Percentiles rank a stretch among this genome's conserved stretches.
phyloP scores from a whole-genome alignment of 768 basidiomycete species.

The Gymnopilus junonius region DNA sequence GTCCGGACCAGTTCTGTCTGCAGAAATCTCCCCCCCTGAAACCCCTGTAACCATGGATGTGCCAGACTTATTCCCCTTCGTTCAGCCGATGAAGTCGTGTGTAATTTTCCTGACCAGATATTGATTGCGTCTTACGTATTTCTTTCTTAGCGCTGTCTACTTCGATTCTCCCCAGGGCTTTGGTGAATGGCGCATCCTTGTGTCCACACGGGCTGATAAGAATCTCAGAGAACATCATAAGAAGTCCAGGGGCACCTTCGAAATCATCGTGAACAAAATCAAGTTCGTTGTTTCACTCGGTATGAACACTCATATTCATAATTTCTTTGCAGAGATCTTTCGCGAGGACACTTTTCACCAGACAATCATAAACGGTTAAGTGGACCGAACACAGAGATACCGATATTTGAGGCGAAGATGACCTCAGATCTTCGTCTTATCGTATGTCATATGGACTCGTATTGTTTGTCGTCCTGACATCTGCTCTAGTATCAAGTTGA shows the following conservation, averaged over 20 bases:
- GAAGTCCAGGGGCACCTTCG: constrained; percentile 48
- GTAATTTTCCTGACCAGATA: constrained; percentile 10
- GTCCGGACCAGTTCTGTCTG: neutral
- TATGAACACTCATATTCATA: neutral
- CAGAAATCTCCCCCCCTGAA: neutral
- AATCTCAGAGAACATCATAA: constrained; percentile 51
- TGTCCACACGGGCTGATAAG: constrained; percentile 53
- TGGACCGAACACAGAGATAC: constrained; percentile 46
- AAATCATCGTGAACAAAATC: constrained; percentile 69
- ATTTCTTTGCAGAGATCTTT: constrained; percentile 55
- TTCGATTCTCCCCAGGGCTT: constrained; percentile 63
- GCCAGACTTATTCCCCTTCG: constrained; percentile 34
- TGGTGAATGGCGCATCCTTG: constrained; percentile 65
- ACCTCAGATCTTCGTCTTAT: constrained; percentile 54
- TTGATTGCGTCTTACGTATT: neutral
- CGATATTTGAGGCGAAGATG: constrained; percentile 74
- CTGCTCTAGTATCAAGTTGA: constrained; percentile 53
- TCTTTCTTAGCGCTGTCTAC: constrained; percentile 45
- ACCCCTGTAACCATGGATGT: neutral
- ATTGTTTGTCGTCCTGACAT: neutral
- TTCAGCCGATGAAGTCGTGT: constrained; percentile 61
- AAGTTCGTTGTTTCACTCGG: constrained; percentile 42
- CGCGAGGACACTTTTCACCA: constrained; percentile 67
- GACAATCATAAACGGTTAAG: constrained; percentile 69
- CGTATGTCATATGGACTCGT: constrained; percentile 32